These are phyloP conservation scores for Candida sanyaensis DNA, from an alignment of 1,139 yeast species.

Conservation along the genomic window DNA sequence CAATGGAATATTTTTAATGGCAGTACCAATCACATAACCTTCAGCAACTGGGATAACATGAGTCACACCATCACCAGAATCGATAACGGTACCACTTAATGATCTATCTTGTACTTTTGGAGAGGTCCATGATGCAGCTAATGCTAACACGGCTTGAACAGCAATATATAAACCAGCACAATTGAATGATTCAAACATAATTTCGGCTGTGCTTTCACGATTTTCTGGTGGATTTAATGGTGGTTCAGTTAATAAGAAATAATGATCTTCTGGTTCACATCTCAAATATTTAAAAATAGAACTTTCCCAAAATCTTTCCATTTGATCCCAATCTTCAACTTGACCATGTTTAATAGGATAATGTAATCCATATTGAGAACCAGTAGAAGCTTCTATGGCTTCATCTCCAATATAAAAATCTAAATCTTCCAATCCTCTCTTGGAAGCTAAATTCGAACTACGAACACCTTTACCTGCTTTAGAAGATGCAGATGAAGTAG, in stretches of 20 bases:
- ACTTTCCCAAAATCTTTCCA: constrained; percentile 99
- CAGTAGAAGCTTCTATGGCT: constrained; percentile 85
- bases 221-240: constrained; percentile 99
- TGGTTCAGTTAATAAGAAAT: constrained; percentile 93
- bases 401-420: constrained; percentile 96
- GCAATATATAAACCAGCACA: constrained; percentile 98
- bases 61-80: constrained; percentile 97
- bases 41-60: constrained; percentile 99
- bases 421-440: constrained; percentile 91
- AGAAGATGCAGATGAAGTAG: constrained; percentile 61
- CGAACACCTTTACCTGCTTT: constrained; percentile 40
- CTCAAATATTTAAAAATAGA: constrained; percentile 93
- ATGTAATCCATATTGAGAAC: constrained; percentile 83
- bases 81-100: constrained; percentile 96
- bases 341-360: constrained; percentile 98
- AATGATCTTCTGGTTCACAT: constrained; percentile 98
- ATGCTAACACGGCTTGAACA: constrained; percentile 96
- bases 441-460: constrained; percentile 56
- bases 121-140: constrained; percentile 99
- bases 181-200: constrained; percentile 97
- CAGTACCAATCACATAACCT: constrained; percentile 97
- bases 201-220: constrained; percentile 97
- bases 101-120: constrained; percentile 94
- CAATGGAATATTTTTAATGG: constrained; percentile 94
- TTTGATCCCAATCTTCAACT: constrained; percentile 98